phyloP scores from a whole-genome alignment of 2,329 filamentous ascomycete genomes.

The Rhinocladiella mackenziei region DNA sequence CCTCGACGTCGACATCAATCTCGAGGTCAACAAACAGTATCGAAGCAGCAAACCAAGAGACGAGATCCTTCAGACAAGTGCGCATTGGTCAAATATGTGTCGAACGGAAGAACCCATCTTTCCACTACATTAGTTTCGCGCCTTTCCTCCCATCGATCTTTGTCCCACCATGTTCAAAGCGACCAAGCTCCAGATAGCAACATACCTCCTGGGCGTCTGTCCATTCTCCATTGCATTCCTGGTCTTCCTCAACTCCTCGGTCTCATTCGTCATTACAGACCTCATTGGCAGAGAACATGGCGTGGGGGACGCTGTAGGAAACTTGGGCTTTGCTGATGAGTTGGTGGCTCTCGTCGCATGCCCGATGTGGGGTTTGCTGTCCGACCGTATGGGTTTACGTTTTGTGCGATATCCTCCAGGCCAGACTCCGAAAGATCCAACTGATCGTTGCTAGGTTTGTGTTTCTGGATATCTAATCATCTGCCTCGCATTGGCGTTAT shows the following conservation, averaged over 20 bases:
- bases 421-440: background rate
- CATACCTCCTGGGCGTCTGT: slow-evolving; percentile 60
- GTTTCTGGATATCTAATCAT: slow-evolving; percentile 80
- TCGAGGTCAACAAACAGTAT: too few relatives aligned
- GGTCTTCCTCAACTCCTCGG: slow-evolving; percentile 61
- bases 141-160: background rate
- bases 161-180: slow-evolving; percentile 49
- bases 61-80: too few relatives aligned
- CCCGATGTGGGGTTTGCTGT: slow-evolving; percentile 48
- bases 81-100: too few relatives aligned
- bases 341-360: slow-evolving; percentile 47
- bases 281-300: slow-evolving; percentile 53
- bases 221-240: slow-evolving; percentile 64
- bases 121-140: too few relatives aligned
- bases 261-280: slow-evolving; percentile 63
- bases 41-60: too few relatives aligned
- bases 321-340: slow-evolving; percentile 49
- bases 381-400: slow-evolving; percentile 47
- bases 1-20: too few relatives aligned
- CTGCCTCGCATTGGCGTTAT: slow-evolving; percentile 68
- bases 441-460: slow-evolving; percentile 39
- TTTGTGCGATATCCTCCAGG: slow-evolving; percentile 36
- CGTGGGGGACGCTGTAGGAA: slow-evolving; percentile 59
- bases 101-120: too few relatives aligned
- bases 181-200: slow-evolving; percentile 53